Percentiles rank a stretch among this genome's conserved stretches.
Evolutionary conservation across 2,329 filamentous ascomycete genomes (phyloP).

Genomic region (Fusarium sp.): DNA sequence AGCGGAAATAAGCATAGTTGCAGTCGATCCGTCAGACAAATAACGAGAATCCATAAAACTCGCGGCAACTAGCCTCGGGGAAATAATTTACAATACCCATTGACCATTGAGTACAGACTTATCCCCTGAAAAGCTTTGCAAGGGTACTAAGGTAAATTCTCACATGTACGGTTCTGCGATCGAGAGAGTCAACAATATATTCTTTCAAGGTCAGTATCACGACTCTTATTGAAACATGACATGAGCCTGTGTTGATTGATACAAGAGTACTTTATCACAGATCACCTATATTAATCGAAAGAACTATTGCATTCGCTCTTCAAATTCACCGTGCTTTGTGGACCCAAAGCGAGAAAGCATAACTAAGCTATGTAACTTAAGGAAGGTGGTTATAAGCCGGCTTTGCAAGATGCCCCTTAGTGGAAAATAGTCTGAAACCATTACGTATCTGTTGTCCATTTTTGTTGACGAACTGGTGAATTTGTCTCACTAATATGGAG

Average conservation of each 20-base stretch:
- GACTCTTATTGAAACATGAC: not conserved
- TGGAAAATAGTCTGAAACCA: not conserved
- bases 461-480: no score
- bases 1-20: slow-evolving; percentile 5
- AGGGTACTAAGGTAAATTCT: no score
- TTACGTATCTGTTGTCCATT: not conserved
- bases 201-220: not conserved
- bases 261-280: not conserved
- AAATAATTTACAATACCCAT: no score
- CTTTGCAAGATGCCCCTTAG: not conserved
- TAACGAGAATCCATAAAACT: not conserved
- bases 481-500: no score
- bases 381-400: not conserved
- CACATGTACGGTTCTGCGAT: no score
- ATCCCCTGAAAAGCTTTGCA: no score
- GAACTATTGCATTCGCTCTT: not conserved
- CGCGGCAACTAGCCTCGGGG: not conserved
- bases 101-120: no score
- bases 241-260: no score
- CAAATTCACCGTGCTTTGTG: not conserved
- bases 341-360: no score
- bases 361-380: not conserved
- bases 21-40: not conserved
- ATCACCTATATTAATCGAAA: not conserved
- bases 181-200: not conserved